Evolutionary conservation across 2,329 filamentous ascomycete species (phyloP).

Genomic region (Aspergillus calidoustus): DNA sequence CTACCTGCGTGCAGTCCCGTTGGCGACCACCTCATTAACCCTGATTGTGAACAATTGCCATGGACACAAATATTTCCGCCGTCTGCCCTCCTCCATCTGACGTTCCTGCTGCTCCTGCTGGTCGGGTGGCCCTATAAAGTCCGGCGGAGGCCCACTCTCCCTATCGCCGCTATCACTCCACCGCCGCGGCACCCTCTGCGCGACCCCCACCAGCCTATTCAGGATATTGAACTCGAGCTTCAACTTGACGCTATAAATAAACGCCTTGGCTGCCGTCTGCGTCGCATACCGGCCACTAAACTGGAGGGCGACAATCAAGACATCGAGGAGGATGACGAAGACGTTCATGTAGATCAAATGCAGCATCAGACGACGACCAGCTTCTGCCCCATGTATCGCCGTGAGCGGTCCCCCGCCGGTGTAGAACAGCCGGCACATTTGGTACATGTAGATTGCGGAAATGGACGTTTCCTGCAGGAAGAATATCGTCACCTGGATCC

Average conservation of each 20-base stretch:
- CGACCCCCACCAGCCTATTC: neutral
- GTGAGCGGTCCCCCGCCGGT: slow-evolving; percentile 40
- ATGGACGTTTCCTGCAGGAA: slow-evolving; percentile 49
- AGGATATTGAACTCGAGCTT: slow-evolving; percentile 54
- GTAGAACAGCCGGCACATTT: slow-evolving; percentile 50
- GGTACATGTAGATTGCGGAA: slow-evolving; percentile 57
- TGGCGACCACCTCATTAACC: neutral
- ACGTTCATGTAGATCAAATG: slow-evolving; percentile 54
- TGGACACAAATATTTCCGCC: neutral
- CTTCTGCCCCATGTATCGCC: neutral
- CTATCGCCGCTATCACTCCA: neutral
- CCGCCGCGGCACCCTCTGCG: slow-evolving; percentile 31
- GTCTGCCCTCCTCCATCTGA: neutral
- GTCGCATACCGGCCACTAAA: slow-evolving; percentile 47
- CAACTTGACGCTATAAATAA: slow-evolving; percentile 53
- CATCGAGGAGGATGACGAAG: slow-evolving; percentile 51
- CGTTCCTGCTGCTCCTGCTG: neutral
- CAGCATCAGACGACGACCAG: slow-evolving; percentile 34
- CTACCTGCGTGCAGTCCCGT: neutral
- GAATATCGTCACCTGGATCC: slow-evolving; percentile 47
- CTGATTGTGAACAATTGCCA: neutral
- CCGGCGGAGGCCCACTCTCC: neutral
- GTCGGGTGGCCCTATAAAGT: neutral
- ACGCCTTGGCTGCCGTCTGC: slow-evolving; percentile 50
- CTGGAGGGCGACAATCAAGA: slow-evolving; percentile 46